These are phyloP conservation scores for Starmera quercuum DNA, from an alignment of 805 yeast species.

Conservation along the genomic window DNA sequence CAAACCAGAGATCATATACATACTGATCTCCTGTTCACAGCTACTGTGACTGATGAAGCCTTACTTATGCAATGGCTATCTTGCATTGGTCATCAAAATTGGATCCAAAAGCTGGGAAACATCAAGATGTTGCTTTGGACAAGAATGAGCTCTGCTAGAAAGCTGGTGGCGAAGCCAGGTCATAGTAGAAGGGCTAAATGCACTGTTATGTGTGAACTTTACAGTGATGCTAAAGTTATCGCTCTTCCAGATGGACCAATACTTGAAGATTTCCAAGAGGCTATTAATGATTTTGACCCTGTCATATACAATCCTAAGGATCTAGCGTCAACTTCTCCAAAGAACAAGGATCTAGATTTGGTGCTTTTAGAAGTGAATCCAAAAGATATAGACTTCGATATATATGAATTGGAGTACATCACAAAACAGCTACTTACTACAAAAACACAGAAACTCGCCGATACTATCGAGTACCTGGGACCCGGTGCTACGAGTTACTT, in stretches of 20 bases:
- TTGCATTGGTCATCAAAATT: constrained; percentile 60
- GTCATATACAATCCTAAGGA: constrained; percentile 16
- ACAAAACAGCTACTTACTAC: constrained; percentile 51
- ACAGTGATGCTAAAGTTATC: constrained; percentile 48
- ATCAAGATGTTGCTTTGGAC: constrained; percentile 71
- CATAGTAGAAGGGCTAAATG: constrained; percentile 49
- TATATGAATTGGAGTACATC: constrained; percentile 61
- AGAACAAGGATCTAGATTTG: constrained; percentile 28
- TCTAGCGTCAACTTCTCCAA: constrained; percentile 21
- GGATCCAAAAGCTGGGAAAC: constrained; percentile 68
- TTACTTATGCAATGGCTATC: constrained; percentile 67
- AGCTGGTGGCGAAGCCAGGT: constrained; percentile 51
- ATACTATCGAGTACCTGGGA: constrained; percentile 51
- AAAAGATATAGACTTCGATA: constrained; percentile 32
- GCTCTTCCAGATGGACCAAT: constrained; percentile 38
- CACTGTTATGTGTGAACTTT: constrained; percentile 56
- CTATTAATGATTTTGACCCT: constrained; percentile 12
- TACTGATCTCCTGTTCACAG: constrained; percentile 48
- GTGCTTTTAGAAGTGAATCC: constrained; percentile 54
- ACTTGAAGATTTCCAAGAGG: no score
- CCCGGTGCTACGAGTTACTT: constrained; percentile 71
- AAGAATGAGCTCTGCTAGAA: constrained; percentile 50
- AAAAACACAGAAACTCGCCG: constrained; percentile 34
- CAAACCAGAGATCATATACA: constrained; percentile 25
- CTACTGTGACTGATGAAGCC: constrained; percentile 58